Evolutionary conservation across 495 filamentous ascomycete genomes (phyloP).

Genomic region (Xylaria nigripes): DNA sequence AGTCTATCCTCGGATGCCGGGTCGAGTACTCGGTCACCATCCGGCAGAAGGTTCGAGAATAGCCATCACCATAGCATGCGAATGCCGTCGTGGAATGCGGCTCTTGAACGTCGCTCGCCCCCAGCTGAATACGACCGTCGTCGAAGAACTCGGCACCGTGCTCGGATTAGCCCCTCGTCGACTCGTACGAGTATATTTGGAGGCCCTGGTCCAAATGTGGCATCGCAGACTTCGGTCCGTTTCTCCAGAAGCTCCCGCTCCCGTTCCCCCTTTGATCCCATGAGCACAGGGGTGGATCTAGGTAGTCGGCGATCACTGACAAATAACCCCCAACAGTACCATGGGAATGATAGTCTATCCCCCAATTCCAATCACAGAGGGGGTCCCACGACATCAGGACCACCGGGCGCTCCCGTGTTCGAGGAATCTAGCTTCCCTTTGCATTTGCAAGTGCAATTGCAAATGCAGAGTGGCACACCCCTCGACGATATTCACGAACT

Average conservation of each 20-base stretch:
- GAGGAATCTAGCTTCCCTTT: not conserved
- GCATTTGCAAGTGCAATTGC: no score
- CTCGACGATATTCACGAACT: not conserved
- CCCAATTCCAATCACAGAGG: conserved; percentile 9
- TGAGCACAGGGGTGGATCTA: not conserved
- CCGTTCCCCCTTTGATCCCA: conserved; percentile 4
- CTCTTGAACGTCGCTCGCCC: conserved; percentile 30
- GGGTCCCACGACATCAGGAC: not conserved
- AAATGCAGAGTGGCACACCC: not conserved
- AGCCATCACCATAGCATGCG: not conserved
- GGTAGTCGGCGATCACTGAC: conserved; percentile 13
- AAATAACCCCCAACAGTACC: conserved; percentile 13
- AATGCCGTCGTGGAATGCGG: not conserved
- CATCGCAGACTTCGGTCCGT: conserved; percentile 10
- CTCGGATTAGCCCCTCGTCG: not conserved
- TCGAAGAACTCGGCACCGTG: conserved; percentile 31
- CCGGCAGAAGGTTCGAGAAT: not conserved
- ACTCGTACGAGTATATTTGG: conserved; percentile 5
- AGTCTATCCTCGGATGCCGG: not conserved
- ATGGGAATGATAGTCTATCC: conserved; percentile 10
- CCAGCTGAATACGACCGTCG: conserved; percentile 31
- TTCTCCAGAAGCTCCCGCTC: conserved; percentile 12
- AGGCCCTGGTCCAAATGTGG: conserved; percentile 3
- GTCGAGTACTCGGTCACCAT: not conserved
- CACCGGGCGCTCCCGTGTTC: not conserved